These are phyloP conservation scores for Colletotrichum sp. DNA, from an alignment of 2,329 filamentous ascomycete genomes.

Conservation along the genomic window DNA sequence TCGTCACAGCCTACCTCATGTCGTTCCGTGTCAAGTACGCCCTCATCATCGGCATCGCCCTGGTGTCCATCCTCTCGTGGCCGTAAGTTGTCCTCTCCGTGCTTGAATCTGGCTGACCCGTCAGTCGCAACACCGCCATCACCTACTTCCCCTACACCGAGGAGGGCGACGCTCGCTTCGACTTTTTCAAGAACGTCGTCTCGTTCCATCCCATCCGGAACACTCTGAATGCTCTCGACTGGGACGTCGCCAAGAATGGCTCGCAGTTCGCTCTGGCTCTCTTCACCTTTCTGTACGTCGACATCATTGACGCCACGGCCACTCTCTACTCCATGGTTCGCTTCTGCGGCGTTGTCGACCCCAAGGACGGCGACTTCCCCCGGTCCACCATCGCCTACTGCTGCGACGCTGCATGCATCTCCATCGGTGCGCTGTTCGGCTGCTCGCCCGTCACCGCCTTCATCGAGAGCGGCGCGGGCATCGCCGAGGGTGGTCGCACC, in stretches of 20 bases:
- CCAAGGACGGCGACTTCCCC: slow-evolving; percentile 80
- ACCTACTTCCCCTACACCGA: slow-evolving; percentile 74
- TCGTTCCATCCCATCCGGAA: slow-evolving; percentile 73
- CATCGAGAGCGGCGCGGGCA: slow-evolving; percentile 78
- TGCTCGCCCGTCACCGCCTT: slow-evolving; percentile 76
- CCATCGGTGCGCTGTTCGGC: slow-evolving; percentile 72
- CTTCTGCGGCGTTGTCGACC: slow-evolving; percentile 70
- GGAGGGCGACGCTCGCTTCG: slow-evolving; percentile 68
- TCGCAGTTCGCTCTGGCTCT: slow-evolving; percentile 73
- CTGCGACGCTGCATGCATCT: slow-evolving; percentile 74
- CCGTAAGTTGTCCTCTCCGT: slow-evolving; percentile 53
- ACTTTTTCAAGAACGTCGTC: slow-evolving; percentile 77
- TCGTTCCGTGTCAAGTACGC: slow-evolving; percentile 77
- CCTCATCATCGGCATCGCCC: slow-evolving; percentile 73
- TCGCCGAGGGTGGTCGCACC: slow-evolving; percentile 76
- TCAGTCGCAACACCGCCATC: slow-evolving; percentile 67
- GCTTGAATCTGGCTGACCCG: slow-evolving; percentile 10
- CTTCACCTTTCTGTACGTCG: slow-evolving; percentile 80
- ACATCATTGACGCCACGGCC: slow-evolving; percentile 79
- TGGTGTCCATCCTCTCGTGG: slow-evolving; percentile 79
- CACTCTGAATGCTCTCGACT: slow-evolving; percentile 69
- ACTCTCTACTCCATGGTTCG: slow-evolving; percentile 84
- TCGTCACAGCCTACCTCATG: slow-evolving; percentile 83
- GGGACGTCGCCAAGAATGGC: slow-evolving; percentile 61
- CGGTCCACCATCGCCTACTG: slow-evolving; percentile 82